Evolutionary conservation across 1,284 basidiomycete species (phyloP).

Genomic region (Exobasidium cylindrosporum): DNA sequence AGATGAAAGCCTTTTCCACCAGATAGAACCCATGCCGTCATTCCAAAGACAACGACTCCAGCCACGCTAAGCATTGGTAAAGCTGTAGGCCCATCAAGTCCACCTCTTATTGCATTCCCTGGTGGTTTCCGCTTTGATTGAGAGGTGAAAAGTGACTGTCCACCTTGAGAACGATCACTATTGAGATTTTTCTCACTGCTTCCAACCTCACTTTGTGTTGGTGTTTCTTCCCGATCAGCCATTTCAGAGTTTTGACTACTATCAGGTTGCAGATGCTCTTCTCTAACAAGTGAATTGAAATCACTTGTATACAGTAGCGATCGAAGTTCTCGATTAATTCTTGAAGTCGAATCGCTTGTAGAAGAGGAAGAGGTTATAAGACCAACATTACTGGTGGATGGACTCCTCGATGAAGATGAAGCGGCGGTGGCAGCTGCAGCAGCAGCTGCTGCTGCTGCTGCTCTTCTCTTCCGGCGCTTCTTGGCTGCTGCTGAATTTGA

Average conservation of each 20-base stretch:
- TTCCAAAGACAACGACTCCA: constrained; percentile 30
- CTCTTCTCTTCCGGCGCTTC: neutral
- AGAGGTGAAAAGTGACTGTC: neutral
- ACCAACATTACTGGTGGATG: constrained; percentile 6
- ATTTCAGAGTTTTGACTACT: neutral
- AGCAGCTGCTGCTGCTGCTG: neutral
- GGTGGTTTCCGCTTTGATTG: neutral
- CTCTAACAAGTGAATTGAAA: constrained; percentile 7
- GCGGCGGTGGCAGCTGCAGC: neutral
- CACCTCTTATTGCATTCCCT: neutral
- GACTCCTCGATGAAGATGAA: neutral
- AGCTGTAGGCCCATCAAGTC: neutral
- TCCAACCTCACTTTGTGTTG: neutral
- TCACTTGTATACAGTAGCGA: constrained; percentile 4
- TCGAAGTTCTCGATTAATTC: constrained; percentile 2
- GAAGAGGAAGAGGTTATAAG: constrained; percentile 19
- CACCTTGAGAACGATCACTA: constrained; percentile 12
- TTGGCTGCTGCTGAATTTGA: neutral
- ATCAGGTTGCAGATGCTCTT: constrained; percentile 4
- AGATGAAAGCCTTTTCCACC: constrained; percentile 18
- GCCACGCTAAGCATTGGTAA: constrained; percentile 23
- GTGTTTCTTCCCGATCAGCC: neutral
- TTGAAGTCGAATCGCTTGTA: constrained; percentile 11
- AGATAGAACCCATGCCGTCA: constrained; percentile 33
- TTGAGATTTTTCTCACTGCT: neutral